Evolutionary conservation across 1,139 yeast genomes (phyloP).

Genomic region (Kazachstania sp.): DNA sequence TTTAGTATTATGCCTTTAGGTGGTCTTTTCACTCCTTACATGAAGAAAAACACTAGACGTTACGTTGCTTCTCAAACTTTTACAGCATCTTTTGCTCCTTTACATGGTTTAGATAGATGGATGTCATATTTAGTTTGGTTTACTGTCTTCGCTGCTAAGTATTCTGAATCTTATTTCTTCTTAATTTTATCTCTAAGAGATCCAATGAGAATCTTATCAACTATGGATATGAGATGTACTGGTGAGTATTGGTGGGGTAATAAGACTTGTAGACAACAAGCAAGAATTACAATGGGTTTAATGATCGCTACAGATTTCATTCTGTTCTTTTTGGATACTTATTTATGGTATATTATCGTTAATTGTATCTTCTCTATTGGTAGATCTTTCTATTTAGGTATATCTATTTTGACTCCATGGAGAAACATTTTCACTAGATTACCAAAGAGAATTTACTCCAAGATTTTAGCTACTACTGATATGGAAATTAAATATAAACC

Average conservation of each 20-base stretch:
- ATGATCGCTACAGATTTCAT: slow-evolving; percentile 89
- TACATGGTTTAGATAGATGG: slow-evolving; percentile 90
- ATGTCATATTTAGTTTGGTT: slow-evolving; percentile 89
- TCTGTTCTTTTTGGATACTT: slow-evolving; percentile 95
- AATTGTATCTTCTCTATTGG: slow-evolving; percentile 95
- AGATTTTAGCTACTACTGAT: slow-evolving; percentile 93
- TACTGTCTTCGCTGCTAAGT: slow-evolving; percentile 80
- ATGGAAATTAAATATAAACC: slow-evolving; percentile 99
- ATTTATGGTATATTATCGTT: slow-evolving; percentile 95
- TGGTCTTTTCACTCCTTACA: slow-evolving; percentile 87
- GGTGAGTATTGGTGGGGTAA: slow-evolving; percentile 89
- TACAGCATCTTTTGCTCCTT: slow-evolving; percentile 80
- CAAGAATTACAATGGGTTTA: slow-evolving; percentile 80
- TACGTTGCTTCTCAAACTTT: slow-evolving; percentile 92
- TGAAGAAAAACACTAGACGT: slow-evolving; percentile 79
- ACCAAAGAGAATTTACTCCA: slow-evolving; percentile 97
- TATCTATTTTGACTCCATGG: slow-evolving; percentile 98
- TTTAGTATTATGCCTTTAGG: slow-evolving; percentile 95
- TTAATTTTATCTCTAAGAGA: slow-evolving; percentile 85
- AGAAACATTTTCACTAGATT: slow-evolving; percentile 95
- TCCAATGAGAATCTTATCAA: slow-evolving; percentile 72
- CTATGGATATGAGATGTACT: slow-evolving; percentile 60
- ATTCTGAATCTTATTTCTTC: slow-evolving; percentile 84
- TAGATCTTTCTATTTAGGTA: slow-evolving; percentile 96
- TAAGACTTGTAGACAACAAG: slow-evolving; percentile 71